A percentile compares a stretch with the other conserved stretches of the same genome.
phyloP scores from a whole-genome alignment of 1,284 basidiomycete genomes.

The Pseudozyma tsukubaensis region DNA sequence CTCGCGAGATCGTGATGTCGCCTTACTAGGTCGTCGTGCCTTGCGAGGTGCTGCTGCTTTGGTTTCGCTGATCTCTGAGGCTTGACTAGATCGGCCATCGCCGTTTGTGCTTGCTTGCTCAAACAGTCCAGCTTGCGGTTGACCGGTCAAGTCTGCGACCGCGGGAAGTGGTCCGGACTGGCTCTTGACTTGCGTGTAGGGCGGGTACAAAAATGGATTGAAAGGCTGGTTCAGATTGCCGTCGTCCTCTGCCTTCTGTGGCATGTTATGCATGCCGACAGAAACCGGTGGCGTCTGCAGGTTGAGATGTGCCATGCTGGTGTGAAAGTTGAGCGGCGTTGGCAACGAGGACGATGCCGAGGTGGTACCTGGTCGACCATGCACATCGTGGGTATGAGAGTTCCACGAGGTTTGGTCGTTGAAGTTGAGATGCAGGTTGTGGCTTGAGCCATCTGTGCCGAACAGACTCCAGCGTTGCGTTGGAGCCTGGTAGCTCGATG shows the following conservation, averaged over 20 bases:
- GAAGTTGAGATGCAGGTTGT: conserved; percentile 37
- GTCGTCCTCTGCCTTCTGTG: conserved; percentile 18
- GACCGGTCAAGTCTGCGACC: conserved; percentile 4
- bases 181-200: conserved; percentile 32
- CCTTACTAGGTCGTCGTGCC: conserved; percentile 35
- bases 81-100: conserved; percentile 21
- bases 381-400: conserved; percentile 2
- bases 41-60: conserved; percentile 17
- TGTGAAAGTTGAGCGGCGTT: conserved; percentile 42
- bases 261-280: conserved; percentile 1
- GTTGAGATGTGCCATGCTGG: conserved; percentile 54
- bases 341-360: conserved; percentile 43
- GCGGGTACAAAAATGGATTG: conserved; percentile 51
- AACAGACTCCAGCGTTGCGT: conserved; percentile 46
- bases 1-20: conserved; percentile 21
- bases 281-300: conserved; percentile 42
- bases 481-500: conserved; percentile 41
- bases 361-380: conserved; percentile 15
- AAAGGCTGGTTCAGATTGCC: conserved; percentile 23
- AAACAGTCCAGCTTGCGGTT: background rate
- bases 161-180: conserved; percentile 4
- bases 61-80: conserved; percentile 25
- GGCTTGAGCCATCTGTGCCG: conserved; percentile 29
- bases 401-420: conserved; percentile 24
- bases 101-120: conserved; percentile 1